phyloP scores from a whole-genome alignment of 73 alveolate species.

The Blepharisma japonicum region DNA sequence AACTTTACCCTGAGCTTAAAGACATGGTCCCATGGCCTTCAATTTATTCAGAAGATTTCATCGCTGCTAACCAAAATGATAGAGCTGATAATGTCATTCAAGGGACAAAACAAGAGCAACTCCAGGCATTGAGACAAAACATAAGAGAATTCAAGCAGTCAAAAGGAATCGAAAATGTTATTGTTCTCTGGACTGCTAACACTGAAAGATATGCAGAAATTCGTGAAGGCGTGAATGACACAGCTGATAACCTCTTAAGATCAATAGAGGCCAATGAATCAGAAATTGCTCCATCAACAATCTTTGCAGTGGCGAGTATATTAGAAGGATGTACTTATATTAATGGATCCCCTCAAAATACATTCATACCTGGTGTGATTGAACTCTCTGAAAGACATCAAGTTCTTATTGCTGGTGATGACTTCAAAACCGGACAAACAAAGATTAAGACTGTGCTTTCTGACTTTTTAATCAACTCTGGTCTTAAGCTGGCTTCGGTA shows the following conservation, averaged over 20 bases:
- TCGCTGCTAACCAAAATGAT: slow-evolving; percentile 91
- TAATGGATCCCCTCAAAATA: slow-evolving; percentile 88
- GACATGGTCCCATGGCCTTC: slow-evolving; percentile 79
- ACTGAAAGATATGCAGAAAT: slow-evolving; percentile 80
- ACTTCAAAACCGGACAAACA: slow-evolving; percentile 89
- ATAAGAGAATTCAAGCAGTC: slow-evolving; percentile 75
- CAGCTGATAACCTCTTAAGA: slow-evolving; percentile 67
- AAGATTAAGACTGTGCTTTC: slow-evolving; percentile 75
- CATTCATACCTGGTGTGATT: slow-evolving; percentile 73
- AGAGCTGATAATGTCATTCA: slow-evolving; percentile 90
- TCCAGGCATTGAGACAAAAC: slow-evolving; percentile 65
- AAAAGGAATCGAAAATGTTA: slow-evolving; percentile 70
- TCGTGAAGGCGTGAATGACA: slow-evolving; percentile 62
- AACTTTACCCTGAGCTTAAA: slow-evolving; percentile 47
- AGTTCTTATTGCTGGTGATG: slow-evolving; percentile 70
- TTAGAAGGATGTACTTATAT: slow-evolving; percentile 81
- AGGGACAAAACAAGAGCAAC: slow-evolving; percentile 75
- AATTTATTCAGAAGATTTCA: slow-evolving; percentile 76
- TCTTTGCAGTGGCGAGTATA: slow-evolving; percentile 64
- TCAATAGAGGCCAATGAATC: slow-evolving; percentile 49
- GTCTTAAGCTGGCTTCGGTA: slow-evolving; percentile 61
- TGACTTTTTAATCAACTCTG: slow-evolving; percentile 73
- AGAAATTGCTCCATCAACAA: slow-evolving; percentile 48
- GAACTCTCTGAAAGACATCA: slow-evolving; percentile 63
- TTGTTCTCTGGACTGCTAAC: slow-evolving; percentile 88